These are phyloP conservation scores for Leishmania major DNA, from an alignment of 208 protist genomes.

Conservation along the genomic window DNA sequence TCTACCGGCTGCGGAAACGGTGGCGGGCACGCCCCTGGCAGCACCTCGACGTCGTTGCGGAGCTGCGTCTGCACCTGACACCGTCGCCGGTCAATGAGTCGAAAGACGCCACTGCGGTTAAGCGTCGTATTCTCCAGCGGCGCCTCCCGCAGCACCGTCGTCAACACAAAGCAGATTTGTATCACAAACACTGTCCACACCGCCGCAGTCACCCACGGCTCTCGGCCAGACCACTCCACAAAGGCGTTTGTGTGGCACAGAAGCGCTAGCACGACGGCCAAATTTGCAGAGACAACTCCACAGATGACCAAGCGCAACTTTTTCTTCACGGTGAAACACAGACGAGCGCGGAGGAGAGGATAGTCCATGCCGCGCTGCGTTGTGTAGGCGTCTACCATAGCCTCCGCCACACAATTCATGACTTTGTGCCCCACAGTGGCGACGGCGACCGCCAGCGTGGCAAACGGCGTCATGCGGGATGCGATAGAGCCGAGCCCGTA, in stretches of 20 bases:
- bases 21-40: neutral
- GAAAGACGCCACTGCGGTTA: neutral
- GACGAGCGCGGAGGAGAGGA: conserved; percentile 56
- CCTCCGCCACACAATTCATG: conserved; percentile 71
- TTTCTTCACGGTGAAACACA: conserved; percentile 66
- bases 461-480: conserved; percentile 64
- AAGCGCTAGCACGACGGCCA: conserved; percentile 32
- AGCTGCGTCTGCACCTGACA: neutral
- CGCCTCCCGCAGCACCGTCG: conserved; percentile 21
- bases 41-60: conserved; percentile 1
- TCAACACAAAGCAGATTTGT: conserved; percentile 28
- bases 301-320: conserved; percentile 45
- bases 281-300: conserved; percentile 35
- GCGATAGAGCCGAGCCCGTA: conserved; percentile 61
- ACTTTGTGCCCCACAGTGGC: conserved; percentile 77
- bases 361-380: conserved; percentile 73
- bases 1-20: neutral
- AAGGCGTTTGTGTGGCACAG: conserved; percentile 60
- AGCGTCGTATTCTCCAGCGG: conserved; percentile 13
- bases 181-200: conserved; percentile 24
- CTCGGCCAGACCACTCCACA: conserved; percentile 41
- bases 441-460: conserved; percentile 56
- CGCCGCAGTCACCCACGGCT: conserved; percentile 35
- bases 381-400: conserved; percentile 77
- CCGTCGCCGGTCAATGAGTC: neutral